phyloP scores from a whole-genome alignment of 2,329 filamentous ascomycete genomes.

The Pseudogymnoascus sp. region DNA sequence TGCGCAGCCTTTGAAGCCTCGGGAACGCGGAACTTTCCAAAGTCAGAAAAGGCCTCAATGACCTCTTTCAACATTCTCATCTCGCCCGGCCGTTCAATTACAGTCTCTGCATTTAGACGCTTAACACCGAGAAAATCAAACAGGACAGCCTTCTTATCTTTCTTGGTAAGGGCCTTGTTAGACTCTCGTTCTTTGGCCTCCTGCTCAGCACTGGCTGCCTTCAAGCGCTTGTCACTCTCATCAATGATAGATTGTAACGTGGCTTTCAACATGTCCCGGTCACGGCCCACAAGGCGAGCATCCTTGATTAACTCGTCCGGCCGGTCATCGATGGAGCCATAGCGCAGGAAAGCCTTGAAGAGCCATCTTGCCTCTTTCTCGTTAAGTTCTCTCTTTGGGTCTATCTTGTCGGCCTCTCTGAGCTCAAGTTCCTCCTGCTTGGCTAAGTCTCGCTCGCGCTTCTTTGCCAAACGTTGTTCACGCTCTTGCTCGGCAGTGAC shows the following conservation, averaged over 20 bases:
- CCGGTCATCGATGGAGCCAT: conserved; percentile 81
- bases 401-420: conserved; percentile 62
- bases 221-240: conserved; percentile 64
- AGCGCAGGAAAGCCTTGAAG: conserved; percentile 82
- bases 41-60: conserved; percentile 58
- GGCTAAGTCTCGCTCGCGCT: conserved; percentile 54
- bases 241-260: conserved; percentile 60
- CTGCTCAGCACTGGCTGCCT: conserved; percentile 60
- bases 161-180: conserved; percentile 82
- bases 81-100: conserved; percentile 83
- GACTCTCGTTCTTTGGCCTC: conserved; percentile 58
- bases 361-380: conserved; percentile 92
- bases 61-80: conserved; percentile 75
- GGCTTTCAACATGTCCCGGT: conserved; percentile 67
- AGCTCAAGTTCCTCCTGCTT: conserved; percentile 61
- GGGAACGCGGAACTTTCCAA: conserved; percentile 72
- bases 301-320: conserved; percentile 81
- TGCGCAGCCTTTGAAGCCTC: conserved; percentile 89
- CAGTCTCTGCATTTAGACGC: conserved; percentile 91
- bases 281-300: conserved; percentile 74
- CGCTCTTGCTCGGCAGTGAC: conserved; percentile 51
- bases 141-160: conserved; percentile 92
- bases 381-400: conserved; percentile 81
- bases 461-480: conserved; percentile 56
- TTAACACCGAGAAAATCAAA: conserved; percentile 93